These are phyloP conservation scores for Penicillium manginii DNA, from an alignment of 495 filamentous ascomycete species.

Conservation along the genomic window DNA sequence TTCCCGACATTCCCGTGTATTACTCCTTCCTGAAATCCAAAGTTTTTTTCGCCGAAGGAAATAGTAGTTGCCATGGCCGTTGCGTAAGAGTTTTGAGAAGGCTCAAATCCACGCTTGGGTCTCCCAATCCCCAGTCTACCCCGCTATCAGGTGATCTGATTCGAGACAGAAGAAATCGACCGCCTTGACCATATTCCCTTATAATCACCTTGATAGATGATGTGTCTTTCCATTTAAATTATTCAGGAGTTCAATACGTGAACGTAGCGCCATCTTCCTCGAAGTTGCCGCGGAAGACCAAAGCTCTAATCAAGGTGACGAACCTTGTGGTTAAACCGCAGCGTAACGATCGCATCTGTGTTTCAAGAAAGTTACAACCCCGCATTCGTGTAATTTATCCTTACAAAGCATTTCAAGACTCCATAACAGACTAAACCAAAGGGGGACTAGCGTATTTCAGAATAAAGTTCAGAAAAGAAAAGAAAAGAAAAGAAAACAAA, in stretches of 20 bases:
- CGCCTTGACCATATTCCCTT: constrained; percentile 3
- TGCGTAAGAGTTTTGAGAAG: neutral
- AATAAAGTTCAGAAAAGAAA: constrained; percentile 17
- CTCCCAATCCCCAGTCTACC: neutral
- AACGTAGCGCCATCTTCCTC: constrained; percentile 1
- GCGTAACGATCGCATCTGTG: constrained; percentile 10
- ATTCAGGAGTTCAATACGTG: constrained; percentile 1
- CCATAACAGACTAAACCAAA: constrained; percentile 7
- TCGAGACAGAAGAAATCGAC: constrained; percentile 8
- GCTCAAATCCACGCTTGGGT: neutral
- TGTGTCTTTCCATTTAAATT: constrained; percentile 6
- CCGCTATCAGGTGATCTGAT: constrained; percentile 7
- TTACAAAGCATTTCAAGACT: constrained; percentile 14
- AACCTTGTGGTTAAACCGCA: constrained; percentile 8
- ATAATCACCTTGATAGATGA: constrained; percentile 4
- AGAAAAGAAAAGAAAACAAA: constrained; percentile 10
- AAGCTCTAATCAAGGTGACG: constrained; percentile 5
- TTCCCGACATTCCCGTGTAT: neutral
- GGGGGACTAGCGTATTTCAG: constrained; percentile 11
- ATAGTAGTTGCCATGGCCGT: neutral
- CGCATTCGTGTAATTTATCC: constrained; percentile 4
- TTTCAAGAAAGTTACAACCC: constrained; percentile 13
- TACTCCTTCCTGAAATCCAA: neutral
- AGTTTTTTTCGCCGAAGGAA: constrained; percentile 2
- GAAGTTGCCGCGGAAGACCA: neutral